phyloP scores from a whole-genome alignment of 768 basidiomycete species.

The Hericium erinaceus region DNA sequence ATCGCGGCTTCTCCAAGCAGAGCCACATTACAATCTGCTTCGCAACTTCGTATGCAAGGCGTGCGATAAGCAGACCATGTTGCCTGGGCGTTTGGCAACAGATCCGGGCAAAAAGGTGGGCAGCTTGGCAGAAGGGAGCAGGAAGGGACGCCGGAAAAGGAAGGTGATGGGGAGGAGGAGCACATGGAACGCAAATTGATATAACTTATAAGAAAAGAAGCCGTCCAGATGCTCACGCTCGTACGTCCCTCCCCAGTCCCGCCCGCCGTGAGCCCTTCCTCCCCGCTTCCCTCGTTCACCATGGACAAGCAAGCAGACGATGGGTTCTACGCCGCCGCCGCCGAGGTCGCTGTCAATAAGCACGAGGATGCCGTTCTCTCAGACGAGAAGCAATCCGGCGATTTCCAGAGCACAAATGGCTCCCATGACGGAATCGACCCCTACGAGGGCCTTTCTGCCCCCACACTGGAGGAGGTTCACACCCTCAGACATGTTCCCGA shows the following conservation, averaged over 20 bases:
- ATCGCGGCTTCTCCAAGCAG: too few relatives aligned
- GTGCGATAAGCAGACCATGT: too few relatives aligned
- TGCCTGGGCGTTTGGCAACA: too few relatives aligned
- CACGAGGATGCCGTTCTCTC: background rate
- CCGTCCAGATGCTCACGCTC: background rate
- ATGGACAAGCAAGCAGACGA: slow-evolving; percentile 12
- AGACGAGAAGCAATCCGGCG: background rate
- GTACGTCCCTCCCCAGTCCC: background rate
- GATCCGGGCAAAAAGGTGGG: background rate
- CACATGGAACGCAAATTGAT: background rate
- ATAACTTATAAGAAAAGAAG: background rate
- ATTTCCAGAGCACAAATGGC: background rate
- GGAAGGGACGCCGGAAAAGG: background rate
- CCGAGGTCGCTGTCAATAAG: slow-evolving; percentile 2
- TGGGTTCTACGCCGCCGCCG: background rate
- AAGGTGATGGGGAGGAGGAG: background rate
- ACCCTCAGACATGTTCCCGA: slow-evolving; percentile 18
- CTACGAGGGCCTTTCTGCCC: slow-evolving; percentile 9
- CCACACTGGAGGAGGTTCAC: slow-evolving; percentile 16
- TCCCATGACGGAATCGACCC: background rate
- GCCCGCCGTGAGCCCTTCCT: background rate
- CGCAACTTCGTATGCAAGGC: too few relatives aligned
- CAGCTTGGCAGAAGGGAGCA: background rate
- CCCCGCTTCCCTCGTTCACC: background rate
- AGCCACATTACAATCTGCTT: too few relatives aligned